Evolutionary conservation across 306 rosid genomes (phyloP).

Genomic region (Oxytropis ochrocephala): DNA sequence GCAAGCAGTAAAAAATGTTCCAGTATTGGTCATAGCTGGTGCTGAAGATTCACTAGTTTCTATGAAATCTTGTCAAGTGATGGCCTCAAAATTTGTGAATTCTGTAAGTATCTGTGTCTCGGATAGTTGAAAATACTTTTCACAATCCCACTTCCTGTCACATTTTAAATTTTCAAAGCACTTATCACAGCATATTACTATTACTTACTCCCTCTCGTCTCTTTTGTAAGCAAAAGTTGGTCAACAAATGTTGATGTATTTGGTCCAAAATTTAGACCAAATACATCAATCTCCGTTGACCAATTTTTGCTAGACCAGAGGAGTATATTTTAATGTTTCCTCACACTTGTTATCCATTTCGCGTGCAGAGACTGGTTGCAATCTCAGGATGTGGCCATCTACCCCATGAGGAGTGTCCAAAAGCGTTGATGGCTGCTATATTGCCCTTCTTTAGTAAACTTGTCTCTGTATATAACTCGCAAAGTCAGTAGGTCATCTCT

Average conservation of each 20-base stretch:
- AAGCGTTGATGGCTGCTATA: slow-evolving; percentile 80
- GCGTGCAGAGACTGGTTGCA: slow-evolving; percentile 76
- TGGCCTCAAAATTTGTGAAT: slow-evolving; percentile 87
- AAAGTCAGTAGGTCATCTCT: slow-evolving; percentile 42
- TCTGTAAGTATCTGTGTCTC: slow-evolving; percentile 51
- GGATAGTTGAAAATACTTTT: not conserved
- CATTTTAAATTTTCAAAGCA: not conserved
- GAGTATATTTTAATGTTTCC: not conserved
- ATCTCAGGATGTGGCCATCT: slow-evolving; percentile 99
- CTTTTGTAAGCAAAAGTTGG: no score
- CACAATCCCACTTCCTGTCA: not conserved
- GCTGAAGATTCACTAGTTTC: slow-evolving; percentile 86
- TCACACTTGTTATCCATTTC: not conserved
- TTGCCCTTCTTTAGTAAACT: slow-evolving; percentile 68
- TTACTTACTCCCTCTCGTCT: no score
- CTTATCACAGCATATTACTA: not conserved
- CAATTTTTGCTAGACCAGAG: no score
- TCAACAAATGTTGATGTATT: no score
- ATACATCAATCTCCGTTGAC: no score
- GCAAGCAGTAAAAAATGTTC: slow-evolving; percentile 57
- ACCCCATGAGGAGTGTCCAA: slow-evolving; percentile 98
- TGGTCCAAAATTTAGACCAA: no score
- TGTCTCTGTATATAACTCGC: slow-evolving; percentile 37
- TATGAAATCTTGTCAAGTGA: slow-evolving; percentile 62
- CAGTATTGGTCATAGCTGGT: slow-evolving; percentile 77